phyloP scores from a whole-genome alignment of 1,284 basidiomycete genomes.

The Tilletia horrida region DNA sequence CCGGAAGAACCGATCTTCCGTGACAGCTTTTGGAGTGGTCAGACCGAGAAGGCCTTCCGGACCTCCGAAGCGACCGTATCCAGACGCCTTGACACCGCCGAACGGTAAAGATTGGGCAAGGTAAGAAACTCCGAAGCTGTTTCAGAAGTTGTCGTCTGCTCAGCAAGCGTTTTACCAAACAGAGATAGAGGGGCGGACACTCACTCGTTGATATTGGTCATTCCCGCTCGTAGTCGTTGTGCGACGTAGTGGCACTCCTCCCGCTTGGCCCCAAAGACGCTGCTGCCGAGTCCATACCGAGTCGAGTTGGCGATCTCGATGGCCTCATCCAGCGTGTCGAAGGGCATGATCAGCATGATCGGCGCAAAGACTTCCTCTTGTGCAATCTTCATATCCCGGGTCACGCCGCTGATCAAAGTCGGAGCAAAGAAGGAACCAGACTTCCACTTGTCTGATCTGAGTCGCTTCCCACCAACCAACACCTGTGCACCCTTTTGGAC shows the following conservation, averaged over 20 bases:
- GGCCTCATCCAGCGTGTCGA: slow-evolving; percentile 70
- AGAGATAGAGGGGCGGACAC: neutral
- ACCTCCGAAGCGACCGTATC: slow-evolving; percentile 59
- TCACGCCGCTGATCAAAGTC: slow-evolving; percentile 79
- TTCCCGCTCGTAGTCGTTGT: slow-evolving; percentile 76
- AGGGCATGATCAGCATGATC: slow-evolving; percentile 49
- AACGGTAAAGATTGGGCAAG: slow-evolving; percentile 87
- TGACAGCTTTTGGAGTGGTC: slow-evolving; percentile 81
- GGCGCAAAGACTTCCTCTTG: slow-evolving; percentile 49
- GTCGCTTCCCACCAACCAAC: slow-evolving; percentile 66
- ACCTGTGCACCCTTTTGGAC: slow-evolving; percentile 70
- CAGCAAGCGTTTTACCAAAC: too few relatives aligned
- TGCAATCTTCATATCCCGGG: slow-evolving; percentile 58
- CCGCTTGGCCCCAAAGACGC: slow-evolving; percentile 84
- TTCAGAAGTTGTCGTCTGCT: too few relatives aligned
- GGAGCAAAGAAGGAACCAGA: slow-evolving; percentile 76
- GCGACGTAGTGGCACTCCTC: slow-evolving; percentile 71
- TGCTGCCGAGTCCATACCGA: slow-evolving; percentile 85
- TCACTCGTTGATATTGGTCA: slow-evolving; percentile 80
- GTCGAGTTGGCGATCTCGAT: slow-evolving; percentile 80
- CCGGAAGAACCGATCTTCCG: slow-evolving; percentile 78
- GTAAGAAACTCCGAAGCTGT: slow-evolving; percentile 80
- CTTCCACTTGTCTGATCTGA: slow-evolving; percentile 64
- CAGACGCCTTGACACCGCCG: slow-evolving; percentile 71
- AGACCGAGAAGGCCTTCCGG: slow-evolving; percentile 83